phyloP scores from a whole-genome alignment of 306 rosid genomes.

The Vigna trinervia region DNA sequence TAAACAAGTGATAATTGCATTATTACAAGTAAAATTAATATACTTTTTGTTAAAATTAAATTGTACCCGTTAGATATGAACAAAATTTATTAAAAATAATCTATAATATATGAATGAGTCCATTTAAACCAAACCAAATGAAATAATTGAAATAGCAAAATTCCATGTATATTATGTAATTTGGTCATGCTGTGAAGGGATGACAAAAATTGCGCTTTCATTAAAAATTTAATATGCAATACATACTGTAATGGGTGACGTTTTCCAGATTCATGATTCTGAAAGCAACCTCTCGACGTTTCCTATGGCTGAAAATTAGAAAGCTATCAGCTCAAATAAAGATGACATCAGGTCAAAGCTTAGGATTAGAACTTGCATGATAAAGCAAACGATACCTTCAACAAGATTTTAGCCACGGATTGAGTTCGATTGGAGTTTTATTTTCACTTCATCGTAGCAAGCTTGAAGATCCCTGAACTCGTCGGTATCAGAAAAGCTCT shows the following conservation, averaged over 20 bases:
- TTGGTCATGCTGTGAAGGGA: no score
- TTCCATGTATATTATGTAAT: neutral
- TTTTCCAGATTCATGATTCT: conserved; percentile 5
- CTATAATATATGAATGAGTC: neutral
- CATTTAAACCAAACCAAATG: neutral
- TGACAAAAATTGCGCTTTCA: neutral
- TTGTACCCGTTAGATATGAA: neutral
- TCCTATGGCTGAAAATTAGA: conserved; percentile 10
- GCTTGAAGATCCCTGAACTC: conserved; percentile 70
- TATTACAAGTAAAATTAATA: no score
- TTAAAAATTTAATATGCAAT: neutral
- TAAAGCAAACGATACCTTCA: conserved; percentile 12
- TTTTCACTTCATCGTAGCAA: conserved; percentile 63
- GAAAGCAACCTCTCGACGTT: conserved; percentile 18
- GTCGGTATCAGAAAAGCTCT: conserved; percentile 63
- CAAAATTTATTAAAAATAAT: neutral
- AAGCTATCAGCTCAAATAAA: conserved; percentile 15
- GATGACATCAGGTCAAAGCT: conserved; percentile 26
- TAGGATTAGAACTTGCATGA: conserved; percentile 6
- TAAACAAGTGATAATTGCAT: no score
- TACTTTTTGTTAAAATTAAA: neutral
- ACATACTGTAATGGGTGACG: neutral
- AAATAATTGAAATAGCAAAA: neutral
- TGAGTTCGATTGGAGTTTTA: conserved; percentile 54
- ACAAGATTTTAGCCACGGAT: conserved; percentile 40